Percentiles rank a stretch among this genome's conserved stretches.
These are phyloP conservation scores for Ensete ventricosum DNA, from an alignment of 176 grass and related monocot genomes.

Conservation along the genomic window DNA sequence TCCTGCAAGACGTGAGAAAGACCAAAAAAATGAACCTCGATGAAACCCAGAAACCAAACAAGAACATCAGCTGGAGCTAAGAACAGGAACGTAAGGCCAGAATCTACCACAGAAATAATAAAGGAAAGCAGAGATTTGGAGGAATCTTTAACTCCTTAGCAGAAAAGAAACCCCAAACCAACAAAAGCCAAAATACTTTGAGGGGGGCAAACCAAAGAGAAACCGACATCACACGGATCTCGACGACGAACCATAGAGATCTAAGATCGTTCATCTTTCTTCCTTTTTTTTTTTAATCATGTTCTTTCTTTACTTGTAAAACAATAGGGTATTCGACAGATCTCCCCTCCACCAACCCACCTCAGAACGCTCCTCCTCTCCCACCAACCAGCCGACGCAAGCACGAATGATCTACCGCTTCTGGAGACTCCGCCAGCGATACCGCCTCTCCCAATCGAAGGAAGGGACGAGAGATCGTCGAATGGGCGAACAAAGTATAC, in stretches of 20 bases:
- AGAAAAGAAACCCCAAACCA: background rate
- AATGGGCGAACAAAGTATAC: background rate
- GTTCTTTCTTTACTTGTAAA: background rate
- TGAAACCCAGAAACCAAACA: background rate
- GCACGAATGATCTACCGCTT: background rate
- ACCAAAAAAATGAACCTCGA: background rate
- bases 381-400: background rate
- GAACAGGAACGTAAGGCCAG: background rate
- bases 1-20: background rate
- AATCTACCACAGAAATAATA: background rate
- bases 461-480: background rate
- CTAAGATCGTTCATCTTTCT: background rate
- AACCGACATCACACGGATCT: background rate
- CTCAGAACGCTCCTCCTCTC: background rate
- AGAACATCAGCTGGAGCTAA: background rate
- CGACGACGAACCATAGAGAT: background rate
- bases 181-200: background rate
- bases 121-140: background rate
- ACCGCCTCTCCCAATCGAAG: background rate
- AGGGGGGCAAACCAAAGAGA: background rate
- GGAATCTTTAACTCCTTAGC: background rate
- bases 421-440: background rate
- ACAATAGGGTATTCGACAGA: background rate
- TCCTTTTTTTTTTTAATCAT: background rate
- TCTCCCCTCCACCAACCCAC: constrained; percentile 7